A percentile compares a stretch with the other conserved stretches of the same genome.
phyloP scores from a whole-genome alignment of 129 eudicot species.

The Escallonia herrerae region DNA sequence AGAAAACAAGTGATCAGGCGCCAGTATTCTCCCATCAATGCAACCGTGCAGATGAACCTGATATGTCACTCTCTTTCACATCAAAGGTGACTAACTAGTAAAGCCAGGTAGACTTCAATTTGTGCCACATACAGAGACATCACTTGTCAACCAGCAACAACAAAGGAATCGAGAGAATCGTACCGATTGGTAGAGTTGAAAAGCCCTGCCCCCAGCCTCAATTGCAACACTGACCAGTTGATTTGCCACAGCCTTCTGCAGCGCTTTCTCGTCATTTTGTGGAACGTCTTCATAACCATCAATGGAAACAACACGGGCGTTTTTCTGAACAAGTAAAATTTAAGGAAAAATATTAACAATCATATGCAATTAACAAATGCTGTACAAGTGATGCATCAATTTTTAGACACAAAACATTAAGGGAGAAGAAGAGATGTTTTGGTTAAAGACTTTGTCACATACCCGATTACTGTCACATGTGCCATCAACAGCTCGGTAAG shows the following conservation, averaged over 20 bases:
- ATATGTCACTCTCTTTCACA: too few species aligned
- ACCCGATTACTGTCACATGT: conserved; percentile 66
- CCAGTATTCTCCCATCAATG: too few species aligned
- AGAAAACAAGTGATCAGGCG: too few species aligned
- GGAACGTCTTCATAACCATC: conserved; percentile 81
- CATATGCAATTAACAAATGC: neutral
- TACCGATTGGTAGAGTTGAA: conserved; percentile 82
- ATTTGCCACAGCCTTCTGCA: conserved; percentile 63
- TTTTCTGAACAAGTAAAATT: conserved; percentile 39
- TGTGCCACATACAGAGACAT: too few species aligned
- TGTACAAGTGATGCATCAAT: too few species aligned
- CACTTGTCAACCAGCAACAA: too few species aligned
- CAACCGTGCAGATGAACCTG: too few species aligned
- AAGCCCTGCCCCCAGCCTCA: conserved; percentile 89
- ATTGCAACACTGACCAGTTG: conserved; percentile 87
- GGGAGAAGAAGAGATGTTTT: neutral
- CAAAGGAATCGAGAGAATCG: neutral
- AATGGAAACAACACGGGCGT: conserved; percentile 66
- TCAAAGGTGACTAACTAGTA: too few species aligned
- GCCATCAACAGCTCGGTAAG: conserved; percentile 64
- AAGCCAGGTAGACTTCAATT: too few species aligned
- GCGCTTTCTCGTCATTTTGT: conserved; percentile 46
- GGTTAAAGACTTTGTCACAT: neutral
- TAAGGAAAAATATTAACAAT: neutral
- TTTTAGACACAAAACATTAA: neutral